Evolutionary conservation across 225 moss, liverwort and hornwort species (phyloP).

Genomic region (Ulota crispa): DNA sequence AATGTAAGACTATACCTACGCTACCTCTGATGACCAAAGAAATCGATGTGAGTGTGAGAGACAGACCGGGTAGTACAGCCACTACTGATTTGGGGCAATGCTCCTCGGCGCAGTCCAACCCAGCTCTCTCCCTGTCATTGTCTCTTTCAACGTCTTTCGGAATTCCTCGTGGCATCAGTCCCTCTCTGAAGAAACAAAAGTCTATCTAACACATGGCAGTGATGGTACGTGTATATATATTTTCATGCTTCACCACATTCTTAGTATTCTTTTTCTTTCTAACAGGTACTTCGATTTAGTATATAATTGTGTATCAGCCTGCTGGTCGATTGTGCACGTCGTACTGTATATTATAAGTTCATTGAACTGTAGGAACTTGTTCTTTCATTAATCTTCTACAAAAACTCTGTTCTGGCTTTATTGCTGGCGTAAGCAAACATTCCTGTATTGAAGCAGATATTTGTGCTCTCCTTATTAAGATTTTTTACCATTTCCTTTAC

Average conservation of each 20-base stretch:
- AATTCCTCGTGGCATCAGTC: slow-evolving; percentile 9
- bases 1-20: slow-evolving; percentile 6
- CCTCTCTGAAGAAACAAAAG: slow-evolving; percentile 15
- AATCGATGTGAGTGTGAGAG: slow-evolving; percentile 2
- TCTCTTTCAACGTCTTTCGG: slow-evolving; percentile 29
- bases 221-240: not conserved
- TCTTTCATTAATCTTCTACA: not conserved
- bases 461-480: not conserved
- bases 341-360: not conserved
- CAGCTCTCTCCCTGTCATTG: slow-evolving; percentile 42
- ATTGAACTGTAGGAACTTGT: not conserved
- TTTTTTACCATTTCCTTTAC: not conserved
- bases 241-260: not conserved
- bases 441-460: not conserved
- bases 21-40: slow-evolving; percentile 30
- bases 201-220: slow-evolving; percentile 14
- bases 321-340: not conserved
- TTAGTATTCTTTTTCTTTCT: not conserved
- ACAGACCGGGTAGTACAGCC: not conserved
- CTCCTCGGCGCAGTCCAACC: slow-evolving; percentile 17
- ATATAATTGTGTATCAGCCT: not conserved
- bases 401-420: not conserved
- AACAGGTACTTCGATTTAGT: not conserved
- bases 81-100: slow-evolving; percentile 8
- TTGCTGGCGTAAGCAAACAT: not conserved